Percentiles rank a stretch among this genome's conserved stretches.
phyloP scores from a whole-genome alignment of 495 filamentous ascomycete genomes.

The Penicillium lagena region DNA sequence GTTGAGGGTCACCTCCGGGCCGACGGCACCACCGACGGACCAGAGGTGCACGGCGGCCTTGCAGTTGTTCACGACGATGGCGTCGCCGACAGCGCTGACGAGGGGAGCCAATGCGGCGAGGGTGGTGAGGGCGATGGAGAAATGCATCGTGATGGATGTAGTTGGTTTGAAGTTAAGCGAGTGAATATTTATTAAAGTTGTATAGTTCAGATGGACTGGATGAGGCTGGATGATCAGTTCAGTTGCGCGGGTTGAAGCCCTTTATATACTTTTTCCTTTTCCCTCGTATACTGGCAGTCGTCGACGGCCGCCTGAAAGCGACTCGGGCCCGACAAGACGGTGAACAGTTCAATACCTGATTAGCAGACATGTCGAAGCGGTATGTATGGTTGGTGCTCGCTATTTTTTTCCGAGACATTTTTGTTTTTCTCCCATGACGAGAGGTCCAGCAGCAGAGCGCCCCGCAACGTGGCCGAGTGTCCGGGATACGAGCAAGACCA shows the following conservation, averaged over 20 bases:
- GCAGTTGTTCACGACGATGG: slow-evolving; percentile 49
- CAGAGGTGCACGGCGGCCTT: slow-evolving; percentile 42
- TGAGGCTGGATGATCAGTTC: background rate
- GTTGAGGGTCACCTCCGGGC: slow-evolving; percentile 30
- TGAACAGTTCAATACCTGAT: too few species aligned
- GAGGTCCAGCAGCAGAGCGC: too few species aligned
- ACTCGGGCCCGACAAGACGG: too few species aligned
- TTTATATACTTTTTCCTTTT: slow-evolving; percentile 5
- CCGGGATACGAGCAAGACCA: too few species aligned
- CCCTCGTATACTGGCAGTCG: background rate
- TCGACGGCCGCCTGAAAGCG: too few species aligned
- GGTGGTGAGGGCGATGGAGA: slow-evolving; percentile 19
- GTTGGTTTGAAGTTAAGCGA: background rate
- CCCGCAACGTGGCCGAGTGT: too few species aligned
- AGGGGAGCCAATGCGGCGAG: slow-evolving; percentile 22
- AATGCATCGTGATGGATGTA: slow-evolving; percentile 19
- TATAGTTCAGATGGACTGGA: background rate
- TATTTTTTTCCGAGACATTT: too few species aligned
- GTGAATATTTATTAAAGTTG: too few species aligned
- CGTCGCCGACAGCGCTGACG: slow-evolving; percentile 41
- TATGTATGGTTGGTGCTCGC: too few species aligned
- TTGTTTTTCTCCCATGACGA: too few species aligned
- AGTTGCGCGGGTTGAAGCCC: background rate
- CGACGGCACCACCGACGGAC: slow-evolving; percentile 47
- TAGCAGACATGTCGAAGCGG: too few species aligned